Evolutionary conservation across 2,329 filamentous ascomycete species (phyloP), one percentile per base, ranked within the genome.

Genomic region (Periconia sp.): DNA sequence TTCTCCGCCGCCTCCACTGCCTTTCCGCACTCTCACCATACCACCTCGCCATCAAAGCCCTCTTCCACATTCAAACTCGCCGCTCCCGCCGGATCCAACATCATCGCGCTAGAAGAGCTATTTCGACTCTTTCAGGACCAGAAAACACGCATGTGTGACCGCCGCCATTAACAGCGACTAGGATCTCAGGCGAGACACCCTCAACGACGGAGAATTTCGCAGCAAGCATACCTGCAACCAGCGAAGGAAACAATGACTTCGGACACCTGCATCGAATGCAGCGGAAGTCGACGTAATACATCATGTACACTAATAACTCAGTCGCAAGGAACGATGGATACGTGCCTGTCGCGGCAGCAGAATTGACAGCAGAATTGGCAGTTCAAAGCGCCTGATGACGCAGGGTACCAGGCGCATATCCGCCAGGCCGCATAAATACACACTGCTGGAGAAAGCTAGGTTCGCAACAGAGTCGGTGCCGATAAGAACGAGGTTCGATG

Each of bases 341-440:
- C 41, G 69, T 47, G 1, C 61, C 52, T 41, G 63, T 58, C 9
- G 64, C 64, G 9, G 69, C 61, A 3, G 66, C 62, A n/a, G 66
- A 66, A 13, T 59, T 64, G 23, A 70, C 61, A 3, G 66, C 62
- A n/a, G 66, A 66, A 13, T 59, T 64, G 23, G 62, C 61, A 9
- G 73, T 72, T 37, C 78, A 74, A 50, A 79, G 72, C 75, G n/a
- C 76, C 77, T 45, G n/a, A 79, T 66, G 27, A 76, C 71, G 17
- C 78, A 78, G 0, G 73, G 74, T 11, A 76, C 76, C 15, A 80
- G 70, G 15, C 78, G 77, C 43, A 80, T 79, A 55, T 80, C 78
- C 56, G 78, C 74, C 6, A 78, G 68, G 52, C 77, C 77, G 63
- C 74, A 78, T 41, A 81, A 72, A 10, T 79, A 70, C 1, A 76